Base-by-base conservation (phyloP, 371 early-diverging fungal species). In the Mortierella sp. region DNA sequence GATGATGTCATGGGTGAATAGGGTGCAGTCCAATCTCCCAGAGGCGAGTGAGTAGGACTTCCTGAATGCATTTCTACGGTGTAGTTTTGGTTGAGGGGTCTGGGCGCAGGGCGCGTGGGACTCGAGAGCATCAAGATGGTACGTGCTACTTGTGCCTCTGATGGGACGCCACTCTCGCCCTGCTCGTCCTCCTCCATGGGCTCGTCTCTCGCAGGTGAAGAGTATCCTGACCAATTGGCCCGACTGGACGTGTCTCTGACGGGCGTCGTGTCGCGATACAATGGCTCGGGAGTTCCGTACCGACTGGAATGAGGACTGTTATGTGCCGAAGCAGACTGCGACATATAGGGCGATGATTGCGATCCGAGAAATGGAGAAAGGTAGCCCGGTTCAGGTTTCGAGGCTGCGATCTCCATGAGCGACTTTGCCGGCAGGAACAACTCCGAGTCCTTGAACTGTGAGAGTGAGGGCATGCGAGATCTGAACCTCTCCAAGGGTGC, bases 91-190 rank as follows among this genome's bases (percentile, higher is more conserved):
- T 74, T 83, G 24, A 80, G 72, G 9, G 78, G 73, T 60, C 84
- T 77, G 13, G 84, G 73, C n/a, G 84, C 50, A 28, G 84, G 84
- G 28, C 80, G 72, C 9, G 84, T 80, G 3, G 84, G 84, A 28
- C 84, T 84, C 14, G 84, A 84, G 75, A 84, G 80, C 84, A 84
- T 84, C 75, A 84, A 34, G 52, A 84, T 84, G 10, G 84, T 84
- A 54, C 52, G 34, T 38, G 84, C 84, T 7, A 70, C 84, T 44
- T 84, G 84, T 1, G 84, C 78, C 4, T 65, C 80, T 2, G 84
- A 84, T 10, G 84, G 80, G 5, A 47, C 80, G 47, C 60, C 75
- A 11, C 26, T 72, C 13, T 75, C 84, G 7, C 72, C 74, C 10
- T 58, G 73, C 48, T 79, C 78, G 6, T 78, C 78, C 26, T 76